Evolutionary conservation across 2,329 filamentous ascomycete species (phyloP), one percentile per base, ranked within the genome.

Genomic region (Ophiostoma ulmi): DNA sequence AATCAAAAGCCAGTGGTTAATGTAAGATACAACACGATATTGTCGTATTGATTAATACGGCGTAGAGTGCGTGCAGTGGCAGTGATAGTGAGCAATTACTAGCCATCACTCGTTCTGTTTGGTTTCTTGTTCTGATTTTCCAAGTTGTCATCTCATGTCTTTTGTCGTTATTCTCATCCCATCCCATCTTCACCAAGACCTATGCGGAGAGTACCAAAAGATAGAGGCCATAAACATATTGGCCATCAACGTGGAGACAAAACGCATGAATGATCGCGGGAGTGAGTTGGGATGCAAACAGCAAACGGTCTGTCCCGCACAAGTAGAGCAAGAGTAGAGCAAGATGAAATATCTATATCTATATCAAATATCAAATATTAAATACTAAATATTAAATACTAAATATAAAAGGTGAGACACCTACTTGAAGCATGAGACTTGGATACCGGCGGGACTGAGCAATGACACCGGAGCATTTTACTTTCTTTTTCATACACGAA

Each of bases 351-450:
- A 31, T 31, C 1, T 31, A 31, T 31, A n/a, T n/a, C n/a, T n/a
- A n/a, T n/a, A n/a, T n/a, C n/a, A 31, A 31, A 31, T 31, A 31
- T 31, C 1, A 3, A 31, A 26, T 26, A 26, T 26, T 2, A 26
- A 17, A 74, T n/a, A 67, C 39, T 2, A n/a, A 35, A 44, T 17
- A 1, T 8, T 20, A 48, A 67, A 17, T 67, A n/a, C 41, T 8
- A 69, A n/a, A 61, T 20, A 5, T 38, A 58, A 31, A 55, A 38
- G 14, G 26, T 22, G 44, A 48, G 44, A 48, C 44, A 48, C 44
- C 44, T 31, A 44, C 41, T 20, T 48, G 44, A 20, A 20, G 44
- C 44, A 48, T 48, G 41, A 48, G 52, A 26, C 52, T 22, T 58
- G 39, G 39, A 44, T 11, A 13, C 52, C 22, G 22, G 52, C 52